These are phyloP conservation scores for Capronia coronata DNA, from an alignment of 2,329 filamentous ascomycete genomes.

Conservation along the genomic window DNA sequence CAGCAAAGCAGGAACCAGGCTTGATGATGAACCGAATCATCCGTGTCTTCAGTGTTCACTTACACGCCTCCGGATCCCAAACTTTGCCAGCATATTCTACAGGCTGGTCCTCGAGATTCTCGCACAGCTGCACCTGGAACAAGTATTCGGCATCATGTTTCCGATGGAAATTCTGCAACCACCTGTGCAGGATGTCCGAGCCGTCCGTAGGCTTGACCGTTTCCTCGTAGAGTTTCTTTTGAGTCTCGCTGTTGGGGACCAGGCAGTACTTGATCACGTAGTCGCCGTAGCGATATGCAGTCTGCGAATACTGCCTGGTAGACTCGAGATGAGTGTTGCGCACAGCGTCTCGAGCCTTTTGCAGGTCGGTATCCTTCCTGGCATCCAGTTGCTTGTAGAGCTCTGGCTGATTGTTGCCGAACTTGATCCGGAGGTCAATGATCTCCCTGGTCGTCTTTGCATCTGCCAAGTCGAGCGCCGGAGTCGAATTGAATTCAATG, in stretches of 20 bases:
- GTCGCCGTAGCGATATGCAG: conserved; percentile 44
- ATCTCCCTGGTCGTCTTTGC: conserved; percentile 43
- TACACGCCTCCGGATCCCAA: conserved; percentile 37
- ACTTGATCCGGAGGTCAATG: conserved; percentile 37
- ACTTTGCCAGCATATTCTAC: conserved; percentile 41
- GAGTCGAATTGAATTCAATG: conserved; percentile 47
- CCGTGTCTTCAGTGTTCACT: background rate
- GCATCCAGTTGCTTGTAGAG: conserved; percentile 40
- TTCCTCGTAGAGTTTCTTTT: conserved; percentile 33
- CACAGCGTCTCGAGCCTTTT: conserved; percentile 38
- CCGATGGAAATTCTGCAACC: background rate
- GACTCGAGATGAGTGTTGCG: conserved; percentile 38
- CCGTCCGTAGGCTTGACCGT: background rate
- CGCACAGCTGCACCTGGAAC: conserved; percentile 44
- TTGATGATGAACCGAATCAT: no score
- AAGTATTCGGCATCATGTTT: conserved; percentile 36
- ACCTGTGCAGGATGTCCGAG: background rate
- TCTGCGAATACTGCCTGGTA: conserved; percentile 42
- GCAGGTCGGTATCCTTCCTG: conserved; percentile 35
- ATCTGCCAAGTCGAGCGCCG: conserved; percentile 43
- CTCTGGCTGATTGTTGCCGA: conserved; percentile 35
- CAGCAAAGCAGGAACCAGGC: background rate
- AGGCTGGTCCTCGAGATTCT: conserved; percentile 43
- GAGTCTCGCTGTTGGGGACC: conserved; percentile 38
- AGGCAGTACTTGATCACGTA: conserved; percentile 46